A percentile compares a stretch with the other conserved stretches of the same genome.
These are phyloP conservation scores for Aspergillus chevalieri DNA, from an alignment of 2,329 filamentous ascomycete species.

Conservation along the genomic window DNA sequence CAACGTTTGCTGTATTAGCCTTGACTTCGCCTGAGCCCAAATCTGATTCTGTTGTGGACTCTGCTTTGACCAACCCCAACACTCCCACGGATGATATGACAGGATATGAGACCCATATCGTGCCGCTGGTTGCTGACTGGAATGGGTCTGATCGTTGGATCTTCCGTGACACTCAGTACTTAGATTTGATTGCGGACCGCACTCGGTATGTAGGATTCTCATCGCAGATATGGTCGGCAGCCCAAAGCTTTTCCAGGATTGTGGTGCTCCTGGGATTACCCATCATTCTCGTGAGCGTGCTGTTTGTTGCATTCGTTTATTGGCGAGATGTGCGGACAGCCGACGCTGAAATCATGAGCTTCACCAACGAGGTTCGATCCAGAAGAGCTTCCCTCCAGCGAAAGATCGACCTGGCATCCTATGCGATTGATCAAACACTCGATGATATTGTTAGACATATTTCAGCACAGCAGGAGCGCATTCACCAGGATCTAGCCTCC, in stretches of 20 bases:
- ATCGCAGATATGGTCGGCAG: neutral
- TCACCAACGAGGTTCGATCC: neutral
- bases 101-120: neutral
- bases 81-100: neutral
- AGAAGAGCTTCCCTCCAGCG: neutral
- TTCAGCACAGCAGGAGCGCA: neutral
- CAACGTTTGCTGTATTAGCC: neutral
- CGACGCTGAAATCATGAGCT: neutral
- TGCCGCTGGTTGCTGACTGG: neutral
- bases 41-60: neutral
- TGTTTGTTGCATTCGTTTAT: neutral
- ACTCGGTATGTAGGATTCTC: neutral
- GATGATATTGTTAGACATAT: neutral
- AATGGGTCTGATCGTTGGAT: neutral
- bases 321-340: neutral
- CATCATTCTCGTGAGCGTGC: neutral
- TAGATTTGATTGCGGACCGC: neutral
- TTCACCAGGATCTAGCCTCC: neutral
- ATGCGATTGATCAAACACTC: neutral
- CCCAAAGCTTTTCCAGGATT: neutral
- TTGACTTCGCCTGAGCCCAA: neutral
- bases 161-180: neutral
- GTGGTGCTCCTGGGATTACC: neutral
- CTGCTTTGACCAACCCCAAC: neutral
- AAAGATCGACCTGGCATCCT: neutral